phyloP scores from a whole-genome alignment of 2,329 filamentous ascomycete genomes.

The Pochonia chlamydosporia region DNA sequence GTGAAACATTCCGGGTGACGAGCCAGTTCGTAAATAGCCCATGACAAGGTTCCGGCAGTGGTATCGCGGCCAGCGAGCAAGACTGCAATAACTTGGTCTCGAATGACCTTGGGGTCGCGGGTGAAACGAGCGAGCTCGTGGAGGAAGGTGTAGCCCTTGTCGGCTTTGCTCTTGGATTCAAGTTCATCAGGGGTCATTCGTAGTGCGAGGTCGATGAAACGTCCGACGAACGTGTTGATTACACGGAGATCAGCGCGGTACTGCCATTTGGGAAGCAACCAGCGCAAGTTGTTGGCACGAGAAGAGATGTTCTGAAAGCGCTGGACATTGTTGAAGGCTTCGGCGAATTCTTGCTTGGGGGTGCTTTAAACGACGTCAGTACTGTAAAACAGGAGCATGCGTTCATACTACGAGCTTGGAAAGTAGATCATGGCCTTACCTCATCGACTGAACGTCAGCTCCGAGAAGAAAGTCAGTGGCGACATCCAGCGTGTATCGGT shows the following conservation, averaged over 20 bases:
- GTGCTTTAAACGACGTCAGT: slow-evolving; percentile 38
- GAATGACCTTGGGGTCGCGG: slow-evolving; percentile 62
- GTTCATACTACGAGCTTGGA: neutral
- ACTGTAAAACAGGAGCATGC: neutral
- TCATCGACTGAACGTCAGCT: slow-evolving; percentile 60
- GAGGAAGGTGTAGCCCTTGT: slow-evolving; percentile 74
- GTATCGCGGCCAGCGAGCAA: slow-evolving; percentile 84
- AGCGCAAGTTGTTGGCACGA: slow-evolving; percentile 23
- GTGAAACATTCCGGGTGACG: slow-evolving; percentile 60
- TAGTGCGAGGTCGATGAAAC: slow-evolving; percentile 60
- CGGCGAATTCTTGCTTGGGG: slow-evolving; percentile 55
- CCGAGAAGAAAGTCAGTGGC: slow-evolving; percentile 85
- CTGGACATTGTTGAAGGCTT: slow-evolving; percentile 66
- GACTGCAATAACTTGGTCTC: slow-evolving; percentile 78
- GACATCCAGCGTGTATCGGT: slow-evolving; percentile 78
- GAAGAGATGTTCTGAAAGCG: slow-evolving; percentile 56
- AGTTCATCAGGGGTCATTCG: slow-evolving; percentile 60
- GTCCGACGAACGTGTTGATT: slow-evolving; percentile 75
- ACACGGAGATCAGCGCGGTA: slow-evolving; percentile 61
- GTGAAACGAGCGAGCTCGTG: slow-evolving; percentile 77
- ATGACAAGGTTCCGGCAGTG: slow-evolving; percentile 75
- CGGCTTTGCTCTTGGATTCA: slow-evolving; percentile 58
- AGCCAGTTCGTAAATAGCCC: slow-evolving; percentile 76
- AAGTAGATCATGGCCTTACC: slow-evolving; percentile 25
- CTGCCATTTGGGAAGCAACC: slow-evolving; percentile 54